Percentiles rank a stretch among this genome's conserved stretches.
These are phyloP conservation scores for Macadamia integrifolia DNA, from an alignment of 164 flowering plant species.

Conservation along the genomic window DNA sequence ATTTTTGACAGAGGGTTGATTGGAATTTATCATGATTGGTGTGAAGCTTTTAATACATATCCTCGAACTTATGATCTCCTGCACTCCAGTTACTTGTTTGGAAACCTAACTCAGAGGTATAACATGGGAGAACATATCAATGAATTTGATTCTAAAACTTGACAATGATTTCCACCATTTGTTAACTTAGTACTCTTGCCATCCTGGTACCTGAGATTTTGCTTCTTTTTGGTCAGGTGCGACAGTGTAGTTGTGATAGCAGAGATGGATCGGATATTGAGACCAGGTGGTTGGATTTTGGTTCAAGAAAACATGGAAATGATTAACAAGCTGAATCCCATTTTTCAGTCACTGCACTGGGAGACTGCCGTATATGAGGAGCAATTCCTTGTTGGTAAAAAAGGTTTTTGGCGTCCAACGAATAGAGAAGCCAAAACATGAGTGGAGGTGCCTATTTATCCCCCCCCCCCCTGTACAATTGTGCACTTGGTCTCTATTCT, in stretches of 20 bases:
- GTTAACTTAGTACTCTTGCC: too few species aligned
- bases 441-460: neutral
- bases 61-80: constrained; percentile 90
- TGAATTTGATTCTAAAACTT: too few species aligned
- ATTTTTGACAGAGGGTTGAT: constrained; percentile 85
- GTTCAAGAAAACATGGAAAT: constrained; percentile 54
- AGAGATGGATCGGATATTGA: constrained; percentile 78
- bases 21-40: constrained; percentile 91
- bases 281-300: constrained; percentile 77
- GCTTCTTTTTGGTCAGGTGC: constrained; percentile 40
- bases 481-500: too few species aligned
- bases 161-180: too few species aligned
- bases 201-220: too few species aligned
- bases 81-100: constrained; percentile 64
- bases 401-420: constrained; percentile 74
- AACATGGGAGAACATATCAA: neutral
- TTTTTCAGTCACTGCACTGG: constrained; percentile 82
- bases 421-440: constrained; percentile 9
- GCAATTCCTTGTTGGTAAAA: constrained; percentile 63
- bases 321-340: constrained; percentile 42
- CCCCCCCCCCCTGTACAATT: neutral
- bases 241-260: constrained; percentile 52
- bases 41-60: constrained; percentile 79
- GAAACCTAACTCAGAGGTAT: constrained; percentile 54
- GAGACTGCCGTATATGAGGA: constrained; percentile 36